Base-by-base conservation (phyloP, 176 grass and related monocot genomes). In the Musa itinerans region DNA sequence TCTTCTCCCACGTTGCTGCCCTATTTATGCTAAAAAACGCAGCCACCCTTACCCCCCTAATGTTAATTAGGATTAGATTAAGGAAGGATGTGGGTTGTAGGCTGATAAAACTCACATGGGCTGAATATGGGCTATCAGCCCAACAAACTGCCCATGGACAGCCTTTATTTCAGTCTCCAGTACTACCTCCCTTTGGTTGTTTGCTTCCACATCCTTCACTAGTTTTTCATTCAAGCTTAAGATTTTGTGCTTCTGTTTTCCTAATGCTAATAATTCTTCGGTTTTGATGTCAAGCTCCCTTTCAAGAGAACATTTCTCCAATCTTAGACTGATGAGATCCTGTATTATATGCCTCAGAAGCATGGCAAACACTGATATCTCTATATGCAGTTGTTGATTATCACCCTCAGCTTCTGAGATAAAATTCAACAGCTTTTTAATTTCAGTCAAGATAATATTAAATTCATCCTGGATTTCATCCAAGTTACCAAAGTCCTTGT, bases 341-440 rank as follows among this genome's bases (percentile, higher is more conserved):
- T 71, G 69, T 54, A 80, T 86, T 90, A 89, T 53, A 54, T 99
- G 84, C 77, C 74, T 82, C 63, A 99, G 25, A 84, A 92, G 69
- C 51, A 83, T 87, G 75, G 81, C 68, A 63, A 94, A 63, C 78
- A 99, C 86, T 80, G 83, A 86, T 26, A 94, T 77, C 84, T 99
- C 88, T 9, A 75, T 74, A 55, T 89, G 74, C 75, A 89, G 78
- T 69, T 81, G 78, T 54, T 64, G 78, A 73, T 93, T 93, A n/a
- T 71, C 74, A 85, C 89, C 62, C 85, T 98, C 90, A 13, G 65
- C 76, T 50, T 89, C 82, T 53, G 82, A 89, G 83, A 80, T 89
- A 54, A 84, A 81, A 72, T 79, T 82, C 72, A 91, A 51, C 61
- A 99, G 53, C 50, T 89, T 87, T 72, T 53, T 56, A 57, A 81